Evolutionary conservation across 805 yeast genomes (phyloP).

Genomic region (Candida boidinii): DNA sequence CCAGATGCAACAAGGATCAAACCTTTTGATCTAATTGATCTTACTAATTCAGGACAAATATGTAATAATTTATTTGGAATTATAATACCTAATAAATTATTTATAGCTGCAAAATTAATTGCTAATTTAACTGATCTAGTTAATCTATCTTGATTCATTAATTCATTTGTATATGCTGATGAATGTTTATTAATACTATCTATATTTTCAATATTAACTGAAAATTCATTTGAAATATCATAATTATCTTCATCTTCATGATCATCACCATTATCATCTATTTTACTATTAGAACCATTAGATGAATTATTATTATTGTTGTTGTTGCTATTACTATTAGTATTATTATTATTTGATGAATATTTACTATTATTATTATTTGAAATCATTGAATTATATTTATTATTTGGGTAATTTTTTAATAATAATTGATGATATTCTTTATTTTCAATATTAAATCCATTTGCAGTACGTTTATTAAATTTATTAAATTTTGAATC

Average conservation of each 20-base stretch:
- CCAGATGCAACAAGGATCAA: constrained; percentile 81
- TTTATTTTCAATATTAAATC: constrained; percentile 18
- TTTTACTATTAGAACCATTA: too few relatives aligned
- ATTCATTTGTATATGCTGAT: constrained; percentile 21
- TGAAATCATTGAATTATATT: neutral
- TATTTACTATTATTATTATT: neutral
- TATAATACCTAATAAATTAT: constrained; percentile 79
- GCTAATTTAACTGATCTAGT: constrained; percentile 77
- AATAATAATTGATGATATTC: neutral
- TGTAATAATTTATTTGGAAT: constrained; percentile 63
- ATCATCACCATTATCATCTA: too few relatives aligned
- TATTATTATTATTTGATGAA: neutral
- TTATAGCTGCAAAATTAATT: constrained; percentile 66
- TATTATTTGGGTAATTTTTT: neutral
- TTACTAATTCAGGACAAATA: constrained; percentile 68
- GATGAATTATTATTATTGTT: constrained; percentile 2
- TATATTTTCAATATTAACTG: constrained; percentile 25
- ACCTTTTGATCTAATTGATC: constrained; percentile 71
- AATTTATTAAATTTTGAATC: constrained; percentile 20
- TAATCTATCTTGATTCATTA: constrained; percentile 31
- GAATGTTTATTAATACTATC: constrained; percentile 28
- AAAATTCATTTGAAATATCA: constrained; percentile 2
- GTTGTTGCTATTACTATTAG: constrained; percentile 2
- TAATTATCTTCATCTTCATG: too few relatives aligned
- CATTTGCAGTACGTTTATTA: constrained; percentile 32